Conservation (phyloP, 2,329 filamentous ascomycete species). For the Didymella glomerata region DNA sequence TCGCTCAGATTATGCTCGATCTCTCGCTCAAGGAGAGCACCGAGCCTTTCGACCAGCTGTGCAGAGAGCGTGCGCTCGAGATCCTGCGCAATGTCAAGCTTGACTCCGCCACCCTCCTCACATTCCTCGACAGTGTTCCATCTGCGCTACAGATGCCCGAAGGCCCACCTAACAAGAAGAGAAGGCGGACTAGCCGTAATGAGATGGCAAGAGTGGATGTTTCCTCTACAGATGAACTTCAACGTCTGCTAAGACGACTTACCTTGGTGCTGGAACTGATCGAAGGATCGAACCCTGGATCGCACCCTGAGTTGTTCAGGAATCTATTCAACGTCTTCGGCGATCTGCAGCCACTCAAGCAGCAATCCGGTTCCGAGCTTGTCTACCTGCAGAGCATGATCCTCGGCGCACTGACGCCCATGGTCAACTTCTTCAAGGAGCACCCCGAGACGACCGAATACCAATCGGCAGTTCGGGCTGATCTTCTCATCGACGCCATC, state of each 20-base stretch:
- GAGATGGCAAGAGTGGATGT: conserved; percentile 69
- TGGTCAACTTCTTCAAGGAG: conserved; percentile 78
- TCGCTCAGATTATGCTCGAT: conserved; percentile 70
- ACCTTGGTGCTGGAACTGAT: conserved; percentile 90
- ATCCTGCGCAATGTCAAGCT: conserved; percentile 77
- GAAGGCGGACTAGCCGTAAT: conserved; percentile 78
- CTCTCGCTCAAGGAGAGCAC: conserved; percentile 60
- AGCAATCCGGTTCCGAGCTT: conserved; percentile 82
- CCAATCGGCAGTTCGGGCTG: conserved; percentile 80
- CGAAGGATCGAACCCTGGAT: conserved; percentile 78
- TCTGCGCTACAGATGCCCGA: conserved; percentile 76
- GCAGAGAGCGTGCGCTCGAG: conserved; percentile 68
- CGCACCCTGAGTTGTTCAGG: conserved; percentile 78
- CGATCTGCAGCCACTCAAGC: conserved; percentile 84
- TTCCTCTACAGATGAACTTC: conserved; percentile 71
- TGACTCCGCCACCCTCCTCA: conserved; percentile 73
- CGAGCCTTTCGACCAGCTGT: conserved; percentile 49
- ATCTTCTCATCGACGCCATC: conserved; percentile 92
- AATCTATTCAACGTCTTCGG: conserved; percentile 85
- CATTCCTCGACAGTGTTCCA: conserved; percentile 78
- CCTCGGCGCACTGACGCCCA: conserved; percentile 80
- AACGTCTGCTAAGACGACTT: conserved; percentile 74
- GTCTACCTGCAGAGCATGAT: conserved; percentile 90
- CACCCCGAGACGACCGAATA: conserved; percentile 69
- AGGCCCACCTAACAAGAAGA: conserved; percentile 77